phyloP scores from a whole-genome alignment of 768 basidiomycete species.

The Lactarius akahatsu region DNA sequence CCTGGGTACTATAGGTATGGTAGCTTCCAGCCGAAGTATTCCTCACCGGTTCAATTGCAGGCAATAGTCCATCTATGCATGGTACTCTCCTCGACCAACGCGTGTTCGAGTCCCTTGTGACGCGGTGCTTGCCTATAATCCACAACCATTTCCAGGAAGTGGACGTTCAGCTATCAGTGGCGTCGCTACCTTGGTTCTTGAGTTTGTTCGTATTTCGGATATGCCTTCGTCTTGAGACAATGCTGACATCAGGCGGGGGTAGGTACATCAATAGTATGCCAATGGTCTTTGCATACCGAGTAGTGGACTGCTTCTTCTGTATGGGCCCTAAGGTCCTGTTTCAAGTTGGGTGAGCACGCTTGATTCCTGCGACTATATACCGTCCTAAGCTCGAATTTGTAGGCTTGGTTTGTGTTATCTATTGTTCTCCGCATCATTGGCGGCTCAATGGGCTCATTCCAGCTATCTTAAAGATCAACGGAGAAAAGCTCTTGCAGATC shows the following conservation, averaged over 20 bases:
- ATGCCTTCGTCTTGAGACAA: constrained; percentile 24
- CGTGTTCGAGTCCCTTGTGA: constrained; percentile 93
- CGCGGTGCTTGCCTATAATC: constrained; percentile 86
- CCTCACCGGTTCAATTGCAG: constrained; percentile 41
- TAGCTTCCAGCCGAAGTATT: background rate
- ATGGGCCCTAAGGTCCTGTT: constrained; percentile 99
- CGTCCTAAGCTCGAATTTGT: constrained; percentile 17
- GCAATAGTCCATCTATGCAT: constrained; percentile 80
- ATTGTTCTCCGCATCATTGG: background rate
- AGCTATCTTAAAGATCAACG: constrained; percentile 98
- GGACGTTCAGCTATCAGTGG: constrained; percentile 96
- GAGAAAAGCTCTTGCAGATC: constrained; percentile 84
- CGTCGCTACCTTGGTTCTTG: constrained; percentile 97
- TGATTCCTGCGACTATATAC: background rate
- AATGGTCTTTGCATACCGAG: constrained; percentile 96
- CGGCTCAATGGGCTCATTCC: background rate
- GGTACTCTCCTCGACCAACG: constrained; percentile 98
- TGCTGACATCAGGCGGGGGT: constrained; percentile 5
- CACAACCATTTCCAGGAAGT: constrained; percentile 88
- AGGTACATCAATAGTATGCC: constrained; percentile 94
- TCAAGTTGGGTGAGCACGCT: constrained; percentile 83
- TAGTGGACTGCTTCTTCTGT: constrained; percentile 96
- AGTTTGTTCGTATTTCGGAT: constrained; percentile 68
- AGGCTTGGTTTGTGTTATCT: constrained; percentile 54
- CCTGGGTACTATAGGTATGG: constrained; percentile 96